Conservation (phyloP, 2,329 filamentous ascomycete genomes). For the Neofusicoccum ribis region DNA sequence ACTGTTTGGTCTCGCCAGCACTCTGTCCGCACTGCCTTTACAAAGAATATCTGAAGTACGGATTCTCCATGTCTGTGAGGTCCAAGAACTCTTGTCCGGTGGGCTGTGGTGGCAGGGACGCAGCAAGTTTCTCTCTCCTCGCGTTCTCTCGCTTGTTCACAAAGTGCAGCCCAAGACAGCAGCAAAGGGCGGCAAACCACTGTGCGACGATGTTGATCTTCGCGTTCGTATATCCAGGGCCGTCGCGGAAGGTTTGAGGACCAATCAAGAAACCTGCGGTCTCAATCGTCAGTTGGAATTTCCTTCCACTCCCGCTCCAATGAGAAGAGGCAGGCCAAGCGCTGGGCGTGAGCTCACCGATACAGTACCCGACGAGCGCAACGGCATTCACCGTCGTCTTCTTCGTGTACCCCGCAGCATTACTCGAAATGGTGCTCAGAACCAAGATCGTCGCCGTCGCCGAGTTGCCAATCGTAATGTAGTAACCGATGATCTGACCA, state of each 20-base stretch:
- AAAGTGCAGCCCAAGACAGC: neutral
- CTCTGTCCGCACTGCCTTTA: neutral
- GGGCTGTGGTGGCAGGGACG: neutral
- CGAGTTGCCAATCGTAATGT: neutral
- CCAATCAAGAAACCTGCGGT: neutral
- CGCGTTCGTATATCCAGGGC: neutral
- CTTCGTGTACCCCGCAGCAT: neutral
- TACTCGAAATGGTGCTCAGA: neutral
- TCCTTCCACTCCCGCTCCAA: too few species aligned
- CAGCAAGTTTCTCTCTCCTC: neutral
- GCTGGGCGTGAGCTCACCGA: neutral
- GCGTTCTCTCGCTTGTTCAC: neutral
- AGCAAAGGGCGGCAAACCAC: conserved; percentile 1
- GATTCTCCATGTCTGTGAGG: neutral
- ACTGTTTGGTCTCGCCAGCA: neutral
- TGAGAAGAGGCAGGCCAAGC: too few species aligned
- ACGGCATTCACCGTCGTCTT: conserved; percentile 4
- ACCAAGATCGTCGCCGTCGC: neutral
- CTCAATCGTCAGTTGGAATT: neutral
- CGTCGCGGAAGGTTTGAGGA: neutral
- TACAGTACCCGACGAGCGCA: neutral
- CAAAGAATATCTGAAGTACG: neutral
- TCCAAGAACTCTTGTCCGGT: neutral
- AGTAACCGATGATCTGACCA: neutral
- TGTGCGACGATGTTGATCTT: conserved; percentile 1